phyloP scores from a whole-genome alignment of 495 filamentous ascomycete genomes.

The Lepraria neglecta region DNA sequence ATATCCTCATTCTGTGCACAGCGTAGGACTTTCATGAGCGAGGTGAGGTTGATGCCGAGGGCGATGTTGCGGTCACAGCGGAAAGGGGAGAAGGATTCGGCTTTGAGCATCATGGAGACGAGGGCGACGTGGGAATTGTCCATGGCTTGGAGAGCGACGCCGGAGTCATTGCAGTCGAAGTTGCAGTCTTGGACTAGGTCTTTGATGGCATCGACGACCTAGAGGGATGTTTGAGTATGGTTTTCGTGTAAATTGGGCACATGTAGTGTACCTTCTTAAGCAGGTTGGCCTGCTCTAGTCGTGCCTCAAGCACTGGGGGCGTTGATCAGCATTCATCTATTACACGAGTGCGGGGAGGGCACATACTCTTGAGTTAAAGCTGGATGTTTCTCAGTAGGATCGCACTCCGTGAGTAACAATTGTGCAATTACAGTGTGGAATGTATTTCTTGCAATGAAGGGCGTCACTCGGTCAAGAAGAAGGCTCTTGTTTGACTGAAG shows the following conservation, averaged over 20 bases:
- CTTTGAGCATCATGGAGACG: slow-evolving; percentile 96
- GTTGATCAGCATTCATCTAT: not conserved
- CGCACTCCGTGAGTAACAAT: too few relatives aligned
- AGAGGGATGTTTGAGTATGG: slow-evolving; percentile 16
- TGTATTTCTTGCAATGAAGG: too few relatives aligned
- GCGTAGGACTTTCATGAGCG: slow-evolving; percentile 94
- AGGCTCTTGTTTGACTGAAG: too few relatives aligned
- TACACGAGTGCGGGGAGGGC: not conserved
- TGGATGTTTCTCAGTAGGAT: not conserved
- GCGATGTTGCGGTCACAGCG: slow-evolving; percentile 99
- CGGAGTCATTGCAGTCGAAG: slow-evolving; percentile 99
- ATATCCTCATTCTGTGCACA: slow-evolving; percentile 93
- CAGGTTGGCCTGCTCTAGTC: slow-evolving; percentile 86
- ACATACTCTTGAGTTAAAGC: slow-evolving; percentile 7
- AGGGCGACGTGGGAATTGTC: slow-evolving; percentile 99
- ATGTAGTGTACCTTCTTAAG: slow-evolving; percentile 77
- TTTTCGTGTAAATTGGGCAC: not conserved
- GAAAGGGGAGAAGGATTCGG: slow-evolving; percentile 91
- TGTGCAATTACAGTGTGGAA: too few relatives aligned
- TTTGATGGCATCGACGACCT: slow-evolving; percentile 97
- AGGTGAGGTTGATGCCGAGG: slow-evolving; percentile 92
- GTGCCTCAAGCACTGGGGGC: slow-evolving; percentile 85
- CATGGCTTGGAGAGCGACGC: slow-evolving; percentile 98
- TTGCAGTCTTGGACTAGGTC: slow-evolving; percentile 99
- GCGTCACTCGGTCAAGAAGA: too few relatives aligned